A percentile compares a stretch with the other conserved stretches of the same genome.
Conservation (phyloP, 1,139 yeast species). For the Saccharomycopsis hybrid region DNA sequence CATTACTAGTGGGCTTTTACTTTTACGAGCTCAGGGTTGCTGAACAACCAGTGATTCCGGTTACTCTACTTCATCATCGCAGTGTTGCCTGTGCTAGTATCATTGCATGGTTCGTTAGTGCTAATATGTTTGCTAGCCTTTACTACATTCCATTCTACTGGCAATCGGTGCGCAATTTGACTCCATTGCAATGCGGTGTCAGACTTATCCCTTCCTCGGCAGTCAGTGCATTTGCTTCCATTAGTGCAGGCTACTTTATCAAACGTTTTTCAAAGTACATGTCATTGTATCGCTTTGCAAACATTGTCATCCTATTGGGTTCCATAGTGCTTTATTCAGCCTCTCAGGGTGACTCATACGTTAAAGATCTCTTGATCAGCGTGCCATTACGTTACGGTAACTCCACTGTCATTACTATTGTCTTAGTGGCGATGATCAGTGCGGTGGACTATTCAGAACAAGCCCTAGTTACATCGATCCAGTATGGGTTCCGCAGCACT, state of each 20-base stretch:
- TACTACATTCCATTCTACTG: slow-evolving; percentile 62
- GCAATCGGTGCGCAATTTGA: slow-evolving; percentile 47
- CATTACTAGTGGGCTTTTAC: slow-evolving; percentile 25
- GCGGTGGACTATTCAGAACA: slow-evolving; percentile 51
- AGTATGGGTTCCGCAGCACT: slow-evolving; percentile 66
- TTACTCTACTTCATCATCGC: slow-evolving; percentile 45
- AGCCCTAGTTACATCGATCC: slow-evolving; percentile 69
- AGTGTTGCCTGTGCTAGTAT: slow-evolving; percentile 59
- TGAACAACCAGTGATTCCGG: slow-evolving; percentile 62
- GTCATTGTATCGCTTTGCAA: slow-evolving; percentile 41
- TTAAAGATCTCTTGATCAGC: slow-evolving; percentile 23
- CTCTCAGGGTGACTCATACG: slow-evolving; percentile 1
- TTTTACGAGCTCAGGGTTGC: slow-evolving; percentile 28
- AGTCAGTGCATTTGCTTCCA: slow-evolving; percentile 63
- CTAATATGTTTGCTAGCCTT: slow-evolving; percentile 46
- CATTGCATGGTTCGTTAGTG: slow-evolving; percentile 58
- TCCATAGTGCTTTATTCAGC: slow-evolving; percentile 30
- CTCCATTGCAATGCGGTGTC: slow-evolving; percentile 55
- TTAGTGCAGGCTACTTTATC: slow-evolving; percentile 65
- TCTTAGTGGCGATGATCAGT: slow-evolving; percentile 60
- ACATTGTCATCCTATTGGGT: slow-evolving; percentile 40
- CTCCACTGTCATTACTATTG: slow-evolving; percentile 55
- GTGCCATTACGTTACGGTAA: slow-evolving; percentile 53
- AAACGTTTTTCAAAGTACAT: slow-evolving; percentile 61
- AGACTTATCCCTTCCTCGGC: slow-evolving; percentile 60